Conservation (phyloP, 495 filamentous ascomycete genomes). For the Aspergillus ostianus region DNA sequence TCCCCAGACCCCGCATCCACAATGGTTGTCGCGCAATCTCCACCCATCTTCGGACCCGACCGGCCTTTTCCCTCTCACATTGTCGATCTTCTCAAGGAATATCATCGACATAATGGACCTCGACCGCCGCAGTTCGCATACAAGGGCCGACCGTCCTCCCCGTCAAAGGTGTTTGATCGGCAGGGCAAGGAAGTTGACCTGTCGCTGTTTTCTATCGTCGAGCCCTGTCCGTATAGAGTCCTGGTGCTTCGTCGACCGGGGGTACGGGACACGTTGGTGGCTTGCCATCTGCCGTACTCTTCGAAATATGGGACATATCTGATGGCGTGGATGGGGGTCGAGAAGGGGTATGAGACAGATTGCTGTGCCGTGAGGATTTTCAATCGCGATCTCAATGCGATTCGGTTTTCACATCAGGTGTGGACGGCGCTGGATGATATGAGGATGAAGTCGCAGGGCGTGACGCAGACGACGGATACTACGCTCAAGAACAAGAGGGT, state of each 20-base stretch:
- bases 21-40: not conserved
- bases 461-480: too few relatives aligned
- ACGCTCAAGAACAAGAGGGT: too few relatives aligned
- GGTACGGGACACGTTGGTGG: conserved; percentile 16
- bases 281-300: conserved; percentile 5
- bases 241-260: conserved; percentile 6
- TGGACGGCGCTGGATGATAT: conserved; percentile 2
- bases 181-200: conserved; percentile 16
- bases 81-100: conserved; percentile 9
- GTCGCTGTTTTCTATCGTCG: conserved; percentile 3
- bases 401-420: conserved; percentile 6
- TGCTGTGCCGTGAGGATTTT: conserved; percentile 7
- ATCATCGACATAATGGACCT: conserved; percentile 14
- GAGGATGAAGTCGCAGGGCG: not conserved
- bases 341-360: conserved; percentile 1
- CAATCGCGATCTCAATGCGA: not conserved
- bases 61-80: conserved; percentile 3
- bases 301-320: conserved; percentile 4
- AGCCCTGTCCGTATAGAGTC: conserved; percentile 6
- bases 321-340: conserved; percentile 4
- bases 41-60: not conserved
- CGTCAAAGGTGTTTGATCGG: conserved; percentile 18
- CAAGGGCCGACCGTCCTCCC: not conserved
- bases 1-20: not conserved
- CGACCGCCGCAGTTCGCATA: conserved; percentile 8